Conservation (phyloP, 169 alveolate species). For the Plasmodium sp. region DNA sequence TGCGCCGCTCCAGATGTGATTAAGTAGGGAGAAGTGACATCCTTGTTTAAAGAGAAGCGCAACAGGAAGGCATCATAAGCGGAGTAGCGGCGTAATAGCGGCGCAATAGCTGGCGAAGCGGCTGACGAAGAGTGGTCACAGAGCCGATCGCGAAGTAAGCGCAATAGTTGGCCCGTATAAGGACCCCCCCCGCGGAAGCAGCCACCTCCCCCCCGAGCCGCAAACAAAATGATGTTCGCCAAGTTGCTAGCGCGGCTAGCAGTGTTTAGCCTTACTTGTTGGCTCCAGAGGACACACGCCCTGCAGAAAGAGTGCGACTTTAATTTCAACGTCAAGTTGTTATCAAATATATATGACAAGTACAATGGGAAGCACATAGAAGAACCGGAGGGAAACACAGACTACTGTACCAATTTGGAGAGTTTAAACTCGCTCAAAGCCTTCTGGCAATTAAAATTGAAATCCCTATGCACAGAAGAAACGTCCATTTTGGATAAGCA, state of each 20-base stretch:
- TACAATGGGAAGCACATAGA: constrained; percentile 30
- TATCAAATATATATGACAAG: constrained; percentile 39
- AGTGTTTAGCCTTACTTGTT: constrained; percentile 1
- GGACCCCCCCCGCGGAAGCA: background rate
- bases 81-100: background rate
- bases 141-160: background rate
- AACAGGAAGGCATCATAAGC: background rate
- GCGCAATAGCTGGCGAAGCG: background rate
- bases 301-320: constrained; percentile 31
- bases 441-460: constrained; percentile 56
- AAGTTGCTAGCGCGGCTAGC: background rate
- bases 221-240: constrained; percentile 2
- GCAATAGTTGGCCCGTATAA: background rate
- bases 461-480: constrained; percentile 67
- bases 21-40: background rate
- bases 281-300: background rate
- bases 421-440: constrained; percentile 37
- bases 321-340: background rate
- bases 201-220: background rate
- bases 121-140: background rate
- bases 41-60: background rate
- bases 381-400: background rate
- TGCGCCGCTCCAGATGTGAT: background rate
- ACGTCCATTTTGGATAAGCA: constrained; percentile 68
- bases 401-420: constrained; percentile 48